A percentile compares a stretch with the other conserved stretches of the same genome.
Evolutionary conservation across 1,139 yeast genomes (phyloP).

Genomic region (Meyerozyma smithsonii): DNA sequence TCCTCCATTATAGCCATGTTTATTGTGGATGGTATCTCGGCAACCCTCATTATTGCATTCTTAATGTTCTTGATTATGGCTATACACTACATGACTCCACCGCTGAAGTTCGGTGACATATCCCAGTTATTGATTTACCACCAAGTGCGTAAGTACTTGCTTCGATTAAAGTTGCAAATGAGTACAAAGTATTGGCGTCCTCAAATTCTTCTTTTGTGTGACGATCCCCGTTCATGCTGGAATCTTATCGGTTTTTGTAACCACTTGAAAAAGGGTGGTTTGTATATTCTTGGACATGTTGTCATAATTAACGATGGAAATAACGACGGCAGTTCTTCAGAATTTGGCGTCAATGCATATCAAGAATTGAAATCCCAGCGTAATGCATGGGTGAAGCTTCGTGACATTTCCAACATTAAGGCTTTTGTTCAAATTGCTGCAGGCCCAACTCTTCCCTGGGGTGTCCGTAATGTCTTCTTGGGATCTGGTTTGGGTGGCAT

Average conservation of each 20-base stretch:
- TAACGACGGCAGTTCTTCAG: conserved; percentile 12
- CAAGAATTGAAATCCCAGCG: conserved; percentile 68
- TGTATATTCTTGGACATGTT: conserved; percentile 90
- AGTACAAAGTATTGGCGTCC: conserved; percentile 98
- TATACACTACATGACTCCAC: conserved; percentile 88
- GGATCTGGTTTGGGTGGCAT: conserved; percentile 97
- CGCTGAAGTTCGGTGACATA: conserved; percentile 96
- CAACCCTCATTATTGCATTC: conserved; percentile 66
- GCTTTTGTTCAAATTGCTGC: conserved; percentile 92
- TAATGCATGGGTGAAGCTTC: conserved; percentile 75
- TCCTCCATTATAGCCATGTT: conserved; percentile 81
- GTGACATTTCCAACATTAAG: conserved; percentile 74
- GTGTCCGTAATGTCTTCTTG: conserved; percentile 84
- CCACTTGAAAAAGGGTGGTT: conserved; percentile 89
- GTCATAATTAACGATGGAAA: conserved; percentile 53
- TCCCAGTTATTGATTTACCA: conserved; percentile 92
- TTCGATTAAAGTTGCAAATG: conserved; percentile 73
- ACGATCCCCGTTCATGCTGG: conserved; percentile 90
- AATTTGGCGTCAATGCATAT: conserved; percentile 35
- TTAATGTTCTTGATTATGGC: conserved; percentile 62
- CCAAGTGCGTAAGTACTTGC: conserved; percentile 85
- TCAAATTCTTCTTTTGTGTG: conserved; percentile 80
- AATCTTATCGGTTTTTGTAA: conserved; percentile 90
- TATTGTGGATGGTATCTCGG: conserved; percentile 87
- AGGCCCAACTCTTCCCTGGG: conserved; percentile 89